Conservation (phyloP, 305 asterid genomes). For the Fraxinus nigra region DNA sequence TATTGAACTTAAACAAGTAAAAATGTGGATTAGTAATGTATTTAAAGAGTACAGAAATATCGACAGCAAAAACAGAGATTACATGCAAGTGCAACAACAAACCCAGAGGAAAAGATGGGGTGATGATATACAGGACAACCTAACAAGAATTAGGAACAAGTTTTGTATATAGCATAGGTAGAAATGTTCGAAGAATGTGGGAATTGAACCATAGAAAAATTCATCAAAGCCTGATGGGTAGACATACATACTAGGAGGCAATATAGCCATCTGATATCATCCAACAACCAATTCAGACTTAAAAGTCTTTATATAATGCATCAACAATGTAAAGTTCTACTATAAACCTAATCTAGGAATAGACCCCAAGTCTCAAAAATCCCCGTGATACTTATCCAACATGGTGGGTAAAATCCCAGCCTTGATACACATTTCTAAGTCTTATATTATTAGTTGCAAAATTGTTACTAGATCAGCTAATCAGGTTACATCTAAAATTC, state of each 20-base stretch:
- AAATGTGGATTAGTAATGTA: neutral
- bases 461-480: neutral
- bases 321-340: neutral
- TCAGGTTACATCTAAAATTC: neutral
- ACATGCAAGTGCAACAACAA: neutral
- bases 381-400: neutral
- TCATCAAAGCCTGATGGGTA: neutral
- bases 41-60: neutral
- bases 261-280: neutral
- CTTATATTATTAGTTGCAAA: neutral
- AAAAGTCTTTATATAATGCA: neutral
- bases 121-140: neutral
- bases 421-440: neutral
- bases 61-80: neutral
- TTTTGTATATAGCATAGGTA: no score
- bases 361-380: neutral
- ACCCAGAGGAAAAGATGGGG: neutral
- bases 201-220: neutral
- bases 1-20: neutral
- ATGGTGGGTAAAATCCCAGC: neutral
- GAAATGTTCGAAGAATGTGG: neutral
- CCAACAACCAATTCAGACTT: neutral
- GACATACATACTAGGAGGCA: neutral
- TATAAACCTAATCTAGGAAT: neutral
- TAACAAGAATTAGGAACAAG: neutral